Evolutionary conservation across 768 basidiomycete genomes (phyloP), one percentile per base, ranked within the genome.

Genomic region (Melanogaster broomeanus): DNA sequence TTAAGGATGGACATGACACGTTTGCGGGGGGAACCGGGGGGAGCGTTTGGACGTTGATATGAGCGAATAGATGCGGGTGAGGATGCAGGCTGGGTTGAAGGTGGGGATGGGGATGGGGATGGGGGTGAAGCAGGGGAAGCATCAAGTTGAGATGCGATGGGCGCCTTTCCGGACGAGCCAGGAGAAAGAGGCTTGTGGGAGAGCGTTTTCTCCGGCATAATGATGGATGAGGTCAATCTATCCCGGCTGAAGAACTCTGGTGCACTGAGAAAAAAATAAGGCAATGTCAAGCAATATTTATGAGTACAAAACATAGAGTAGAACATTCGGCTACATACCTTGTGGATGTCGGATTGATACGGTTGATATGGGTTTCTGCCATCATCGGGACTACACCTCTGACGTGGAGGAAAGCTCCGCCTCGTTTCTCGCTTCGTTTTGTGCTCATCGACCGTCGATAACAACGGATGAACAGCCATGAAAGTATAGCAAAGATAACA

Each of bases 191-290:
- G 61, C 44, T 72, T 64, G 30, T 68, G 72, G 22, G 72, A 55
- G 51, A 80, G 64, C 19, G 74, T 72, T 59, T 74, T 79, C 15
- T 75, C 72, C 10, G 88, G 88, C 51, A 87, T 71, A 22, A 81
- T 56, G 48, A 88, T 71, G 37, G 73, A 73, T 12, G 69, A 53
- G 22, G 77, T 74, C 41, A 84, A 48, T 38, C 75, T 70, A 11
- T 62, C 57, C 35, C 80, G 71, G 16, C 80, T 80, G 64, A 72
- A 81, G 64, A 25, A 45, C 53, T 56, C 52, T 50, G 54, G 46
- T 34, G 42, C 43, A 45, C 52, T 61, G 42, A 11, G 24, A 11
- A 15, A 41, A 27, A 15, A 52, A 16, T 12, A 37, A n/a, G n/a
- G n/a, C n/a, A n/a, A n/a, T n/a, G n/a, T n/a, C n/a, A n/a, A n/a